Conservation (phyloP, 176 grass and related monocot genomes). For the Saccharum officinarum region DNA sequence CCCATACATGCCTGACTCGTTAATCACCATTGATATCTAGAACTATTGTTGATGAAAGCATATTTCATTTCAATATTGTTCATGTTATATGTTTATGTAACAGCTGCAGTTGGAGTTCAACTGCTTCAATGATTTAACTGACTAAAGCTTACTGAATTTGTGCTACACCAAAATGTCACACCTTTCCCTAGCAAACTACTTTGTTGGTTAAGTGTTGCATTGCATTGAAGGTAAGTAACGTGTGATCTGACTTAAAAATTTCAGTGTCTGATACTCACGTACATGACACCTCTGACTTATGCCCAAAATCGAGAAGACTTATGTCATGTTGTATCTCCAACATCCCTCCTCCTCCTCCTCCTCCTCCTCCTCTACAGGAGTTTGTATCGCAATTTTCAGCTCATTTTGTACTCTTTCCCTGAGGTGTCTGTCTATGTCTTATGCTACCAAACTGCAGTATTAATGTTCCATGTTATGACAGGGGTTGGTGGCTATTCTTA, state of each 20-base stretch:
- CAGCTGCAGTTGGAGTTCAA: neutral
- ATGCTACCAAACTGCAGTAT: neutral
- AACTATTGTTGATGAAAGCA: neutral
- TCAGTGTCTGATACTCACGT: neutral
- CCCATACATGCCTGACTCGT: neutral
- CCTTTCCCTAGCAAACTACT: neutral
- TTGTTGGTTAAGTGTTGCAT: neutral
- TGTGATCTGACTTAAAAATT: neutral
- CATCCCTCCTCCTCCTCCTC: no score
- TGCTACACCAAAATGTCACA: neutral
- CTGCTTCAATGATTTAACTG: neutral
- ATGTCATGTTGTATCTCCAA: neutral
- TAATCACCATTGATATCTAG: neutral
- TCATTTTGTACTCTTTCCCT: neutral
- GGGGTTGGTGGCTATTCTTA: slow-evolving; percentile 25
- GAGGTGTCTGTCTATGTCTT: neutral
- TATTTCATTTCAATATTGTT: neutral
- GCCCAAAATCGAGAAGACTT: neutral
- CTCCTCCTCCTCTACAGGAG: no score
- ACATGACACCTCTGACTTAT: neutral
- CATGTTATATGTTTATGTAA: neutral
- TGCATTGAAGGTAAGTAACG: neutral
- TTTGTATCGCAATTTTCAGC: neutral
- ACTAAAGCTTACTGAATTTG: neutral
- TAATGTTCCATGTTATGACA: slow-evolving; percentile 41